Percentiles rank a stretch among this genome's conserved stretches.
phyloP scores from a whole-genome alignment of 306 rosid genomes.

The Chamaecrista fasciculata region DNA sequence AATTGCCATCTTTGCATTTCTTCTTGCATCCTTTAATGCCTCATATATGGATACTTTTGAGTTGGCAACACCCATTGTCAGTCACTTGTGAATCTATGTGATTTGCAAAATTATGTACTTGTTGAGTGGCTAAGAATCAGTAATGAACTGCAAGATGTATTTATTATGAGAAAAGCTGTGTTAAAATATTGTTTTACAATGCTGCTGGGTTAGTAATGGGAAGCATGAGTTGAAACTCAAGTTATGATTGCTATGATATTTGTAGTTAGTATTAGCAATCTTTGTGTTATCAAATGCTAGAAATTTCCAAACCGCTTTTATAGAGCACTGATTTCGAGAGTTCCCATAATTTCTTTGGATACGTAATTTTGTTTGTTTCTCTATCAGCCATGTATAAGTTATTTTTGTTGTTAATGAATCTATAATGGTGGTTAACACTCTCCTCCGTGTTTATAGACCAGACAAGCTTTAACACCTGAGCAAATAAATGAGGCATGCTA shows the following conservation, averaged over 20 bases:
- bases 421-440: neutral
- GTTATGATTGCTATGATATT: neutral
- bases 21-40: neutral
- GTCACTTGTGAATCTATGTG: neutral
- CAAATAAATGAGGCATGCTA: conserved; percentile 78
- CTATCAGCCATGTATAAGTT: neutral
- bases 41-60: neutral
- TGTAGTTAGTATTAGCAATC: neutral
- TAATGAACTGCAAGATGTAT: neutral
- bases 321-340: neutral
- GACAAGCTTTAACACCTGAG: conserved; percentile 71
- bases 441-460: conserved; percentile 52
- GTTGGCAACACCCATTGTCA: neutral
- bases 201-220: neutral
- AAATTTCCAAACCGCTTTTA: neutral
- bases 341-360: neutral
- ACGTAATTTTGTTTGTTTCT: neutral
- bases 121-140: neutral
- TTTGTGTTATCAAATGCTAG: neutral
- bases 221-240: neutral
- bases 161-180: neutral
- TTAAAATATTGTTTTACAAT: neutral
- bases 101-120: neutral
- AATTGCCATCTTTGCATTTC: neutral
- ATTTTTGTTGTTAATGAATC: neutral